Base-by-base conservation (phyloP, 1,139 yeast species). In the Candida glucosophila region DNA sequence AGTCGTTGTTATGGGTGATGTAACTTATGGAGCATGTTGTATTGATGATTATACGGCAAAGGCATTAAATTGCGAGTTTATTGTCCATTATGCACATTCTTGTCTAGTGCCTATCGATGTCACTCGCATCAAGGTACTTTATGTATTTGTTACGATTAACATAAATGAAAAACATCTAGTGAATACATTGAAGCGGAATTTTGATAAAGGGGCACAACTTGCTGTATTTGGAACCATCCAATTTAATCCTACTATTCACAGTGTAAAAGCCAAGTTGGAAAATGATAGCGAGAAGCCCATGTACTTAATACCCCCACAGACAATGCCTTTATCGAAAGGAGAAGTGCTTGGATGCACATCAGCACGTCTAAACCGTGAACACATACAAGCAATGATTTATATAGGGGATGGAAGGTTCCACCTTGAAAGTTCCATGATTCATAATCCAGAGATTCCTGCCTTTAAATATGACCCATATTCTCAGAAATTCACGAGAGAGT, bases 21-120 rank as follows among this genome's bases (percentile, higher is more conserved):
- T 90, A 1, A 85, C 96, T 0, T 90, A 90, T 44, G 99, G 99
- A 17, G 99, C 99, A 0, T 90, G 99, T 48, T 90, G 99, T 54
- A 86, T 90, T 27, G 99, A 90, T 49, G 99, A 90, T 48, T 90
- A 68, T 47, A 88, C 98, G 0, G 98, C 99, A 4, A 62, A 88
- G 33, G 77, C 97, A 0, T 57, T 90, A 23, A 95, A 82, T 29
- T 92, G 98, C 53, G 99, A 90, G 48, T 81, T 88, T 40, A 76
- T 90, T 31, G 86, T 90, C 8, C 99, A 92, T 54, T 90, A 90
- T 52, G 99, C 98, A 2, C 99, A 90, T 50, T 86, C 95, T 9
- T 90, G 99, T 54, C 63, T 90, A 26, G 97, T 90, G 2, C 98
- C 99, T 2, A 83, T 90, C 16, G 98, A 88, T 47, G 69, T 88